Base-by-base conservation (phyloP, 257 asterid genomes). In the Fraxinus quadrangulata region DNA sequence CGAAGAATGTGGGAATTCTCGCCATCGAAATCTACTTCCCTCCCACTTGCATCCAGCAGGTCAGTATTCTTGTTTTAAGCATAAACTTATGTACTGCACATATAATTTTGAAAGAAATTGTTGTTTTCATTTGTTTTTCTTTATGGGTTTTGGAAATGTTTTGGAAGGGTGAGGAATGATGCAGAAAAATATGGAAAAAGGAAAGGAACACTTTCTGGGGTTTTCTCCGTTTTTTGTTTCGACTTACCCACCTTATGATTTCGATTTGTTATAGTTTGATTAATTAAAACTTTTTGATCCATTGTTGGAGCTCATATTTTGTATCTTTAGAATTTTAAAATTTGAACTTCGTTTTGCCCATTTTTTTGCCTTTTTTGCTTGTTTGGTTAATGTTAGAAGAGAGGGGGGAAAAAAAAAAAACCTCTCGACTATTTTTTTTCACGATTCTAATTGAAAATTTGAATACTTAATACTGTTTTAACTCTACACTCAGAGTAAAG, bases 21-120 rank as follows among this genome's bases (percentile, higher is more conserved):
- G 97, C 98, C 51, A 86, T 93, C 92, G 98, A 96, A 80, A 84
- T 96, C 81, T 96, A 96, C 93, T 89, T 93, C 80, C 99, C 99
- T 74, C 98, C 97, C 14, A 86, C 95, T 83, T 96, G 97, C 88
- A 90, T 96, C 90, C 92, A 89, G 83, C 99, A 94, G 98, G 98
- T 94, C 80, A 80, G 47, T 3, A 6, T 14, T 9, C 1, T 17
- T 26, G 51, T 45, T 33, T 45, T 66, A 30, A 45, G 47, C 39
- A 10, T 42, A 42, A 11, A 42, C 2, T 42, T 42, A 42, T 9
- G n/a, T 37, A 54, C 13, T 7, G 5, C 49, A 21, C 12, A 7
- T 2, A 19, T 5, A 23, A 61, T 1, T 61, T 30, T 30, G 31
- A 33, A 21, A 28, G 36, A 26, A 26, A 63, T n/a, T n/a, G 10